Evolutionary conservation across 2,329 filamentous ascomycete genomes (phyloP), one percentile per base, ranked within the genome.

Genomic region (Neonectria coccinea): DNA sequence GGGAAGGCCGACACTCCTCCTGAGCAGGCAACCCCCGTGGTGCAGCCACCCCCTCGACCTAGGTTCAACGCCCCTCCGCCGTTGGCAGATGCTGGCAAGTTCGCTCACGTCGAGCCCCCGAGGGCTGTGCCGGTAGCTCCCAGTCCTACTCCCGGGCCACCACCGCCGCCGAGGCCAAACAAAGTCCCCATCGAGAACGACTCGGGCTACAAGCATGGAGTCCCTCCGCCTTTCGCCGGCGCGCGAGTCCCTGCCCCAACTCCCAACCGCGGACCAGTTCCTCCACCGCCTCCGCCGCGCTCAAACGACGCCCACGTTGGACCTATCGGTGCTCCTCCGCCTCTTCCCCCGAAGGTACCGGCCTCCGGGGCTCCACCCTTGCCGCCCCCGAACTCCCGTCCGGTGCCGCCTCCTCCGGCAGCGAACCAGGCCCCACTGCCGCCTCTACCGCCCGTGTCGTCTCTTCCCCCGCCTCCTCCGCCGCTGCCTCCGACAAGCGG

Each of bases 41-140:
- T 85, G 10, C 70, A 74, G 25, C 16, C 2, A 31, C 78, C 79
- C 16, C 86, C 89, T 22, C 86, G 90, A 56, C 88, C 88, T 9
- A 86, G 85, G 72, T 98, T 97, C 81, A 87, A 89, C 69, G 95
- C 93, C 9, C 96, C 96, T 50, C 96, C 96, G 36, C 92, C 95
- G 2, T 81, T 98, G 64, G 89, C 93, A 59, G 94, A 97, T 78
- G 96, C 96, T 62, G 96, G 96, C 41, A 97, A 93, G 79, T 96
- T 89, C 75, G 93, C 91, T 4, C 85, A 90, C 80, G 86, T 78
- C 71, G 82, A 77, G 27, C 70, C 74, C 29, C 69, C 73, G 14
- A 74, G 72, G 44, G 73, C 75, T 29, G 66, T 68, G 9, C 67
- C 75, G 41, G 64, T 74, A n/a, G 64, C 74, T 36, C 69, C 77